Conservation (phyloP, 148 eudicot species). For the Persicaria maculosa region DNA sequence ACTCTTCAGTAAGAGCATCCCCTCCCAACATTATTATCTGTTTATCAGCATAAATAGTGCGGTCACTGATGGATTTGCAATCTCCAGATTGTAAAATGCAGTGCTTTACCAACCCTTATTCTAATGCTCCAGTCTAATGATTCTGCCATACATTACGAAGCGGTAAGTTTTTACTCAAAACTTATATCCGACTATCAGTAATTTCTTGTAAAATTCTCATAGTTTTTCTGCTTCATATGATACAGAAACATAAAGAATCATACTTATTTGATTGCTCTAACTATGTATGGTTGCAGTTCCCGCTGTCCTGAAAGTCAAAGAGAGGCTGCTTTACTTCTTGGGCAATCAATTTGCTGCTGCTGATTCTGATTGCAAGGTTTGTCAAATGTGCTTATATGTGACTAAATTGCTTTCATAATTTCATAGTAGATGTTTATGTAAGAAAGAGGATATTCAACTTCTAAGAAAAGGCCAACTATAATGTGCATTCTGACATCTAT, state of each 20-base stretch:
- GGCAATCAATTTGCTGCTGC: constrained; percentile 77
- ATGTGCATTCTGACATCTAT: background rate
- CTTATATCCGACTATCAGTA: background rate
- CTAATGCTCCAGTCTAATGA: constrained; percentile 75
- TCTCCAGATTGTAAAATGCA: constrained; percentile 66
- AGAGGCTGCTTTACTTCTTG: constrained; percentile 94
- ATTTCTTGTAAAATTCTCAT: background rate
- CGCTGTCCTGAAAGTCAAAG: constrained; percentile 83
- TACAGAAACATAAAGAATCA: background rate
- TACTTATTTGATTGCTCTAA: background rate
- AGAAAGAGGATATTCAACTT: background rate
- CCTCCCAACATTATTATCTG: background rate
- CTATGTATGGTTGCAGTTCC: constrained; percentile 41
- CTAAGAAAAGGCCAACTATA: background rate
- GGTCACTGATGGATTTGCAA: background rate
- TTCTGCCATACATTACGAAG: constrained; percentile 78
- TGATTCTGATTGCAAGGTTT: constrained; percentile 94
- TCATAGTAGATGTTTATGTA: background rate
- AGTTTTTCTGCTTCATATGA: background rate
- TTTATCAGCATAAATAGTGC: background rate
- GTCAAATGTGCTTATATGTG: background rate
- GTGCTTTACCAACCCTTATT: constrained; percentile 71
- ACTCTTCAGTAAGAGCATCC: background rate
- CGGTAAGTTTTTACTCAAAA: constrained; percentile 32
- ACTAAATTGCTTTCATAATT: background rate